These are phyloP conservation scores for Vitis hybrid DNA, from an alignment of 177 flowering plant species.

Conservation along the genomic window DNA sequence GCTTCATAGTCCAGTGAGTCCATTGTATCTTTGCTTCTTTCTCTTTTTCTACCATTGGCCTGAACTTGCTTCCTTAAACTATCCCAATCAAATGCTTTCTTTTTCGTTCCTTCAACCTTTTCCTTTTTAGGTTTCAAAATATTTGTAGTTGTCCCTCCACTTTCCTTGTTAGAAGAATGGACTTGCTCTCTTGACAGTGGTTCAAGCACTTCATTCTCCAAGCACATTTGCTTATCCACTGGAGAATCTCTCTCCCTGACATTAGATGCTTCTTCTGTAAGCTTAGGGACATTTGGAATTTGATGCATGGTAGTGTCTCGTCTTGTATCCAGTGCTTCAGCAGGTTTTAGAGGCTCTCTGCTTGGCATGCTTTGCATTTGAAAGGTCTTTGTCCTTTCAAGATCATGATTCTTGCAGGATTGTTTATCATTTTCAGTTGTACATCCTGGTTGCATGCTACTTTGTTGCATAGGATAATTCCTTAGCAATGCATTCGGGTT, in stretches of 20 bases:
- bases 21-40: conserved; percentile 51
- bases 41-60: conserved; percentile 34
- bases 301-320: conserved; percentile 12
- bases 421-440: not conserved
- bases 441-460: conserved; percentile 5
- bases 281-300: conserved; percentile 6
- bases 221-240: conserved; percentile 1
- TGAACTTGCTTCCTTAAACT: conserved; percentile 56
- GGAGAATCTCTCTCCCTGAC: conserved; percentile 7
- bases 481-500: not conserved
- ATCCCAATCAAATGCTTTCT: conserved; percentile 72
- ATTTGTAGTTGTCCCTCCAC: conserved; percentile 12
- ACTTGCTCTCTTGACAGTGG: conserved; percentile 26
- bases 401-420: conserved; percentile 6
- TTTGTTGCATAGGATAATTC: conserved; percentile 9
- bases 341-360: conserved; percentile 17
- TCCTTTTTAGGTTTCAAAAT: conserved; percentile 32
- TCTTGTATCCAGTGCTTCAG: conserved; percentile 14
- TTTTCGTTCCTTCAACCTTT: conserved; percentile 39
- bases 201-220: conserved; percentile 12
- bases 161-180: conserved; percentile 14
- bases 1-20: conserved; percentile 94
- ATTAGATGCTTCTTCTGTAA: conserved; percentile 6
- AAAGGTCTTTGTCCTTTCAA: conserved; percentile 8
- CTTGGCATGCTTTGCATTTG: conserved; percentile 9